phyloP scores from a whole-genome alignment of 2,329 filamentous ascomycete species.

The Aspergillus phoenicis region DNA sequence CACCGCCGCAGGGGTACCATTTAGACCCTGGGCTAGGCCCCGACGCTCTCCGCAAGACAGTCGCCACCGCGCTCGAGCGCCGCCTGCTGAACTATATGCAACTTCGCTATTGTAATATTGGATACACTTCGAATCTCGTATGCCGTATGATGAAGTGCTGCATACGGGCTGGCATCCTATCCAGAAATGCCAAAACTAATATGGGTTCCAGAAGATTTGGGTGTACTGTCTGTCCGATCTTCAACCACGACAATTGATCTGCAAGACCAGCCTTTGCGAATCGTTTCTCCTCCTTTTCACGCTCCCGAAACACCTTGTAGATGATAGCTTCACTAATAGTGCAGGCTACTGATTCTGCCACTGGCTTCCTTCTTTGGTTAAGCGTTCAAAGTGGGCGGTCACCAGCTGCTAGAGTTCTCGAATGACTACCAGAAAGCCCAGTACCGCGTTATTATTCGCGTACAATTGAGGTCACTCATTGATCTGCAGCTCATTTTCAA shows the following conservation, averaged over 20 bases:
- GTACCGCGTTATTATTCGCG: slow-evolving; percentile 13
- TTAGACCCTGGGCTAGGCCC: background rate
- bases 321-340: background rate
- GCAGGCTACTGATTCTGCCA: slow-evolving; percentile 42
- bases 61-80: background rate
- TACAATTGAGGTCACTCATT: background rate
- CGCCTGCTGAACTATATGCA: background rate
- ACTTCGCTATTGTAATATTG: background rate
- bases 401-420: slow-evolving; percentile 18
- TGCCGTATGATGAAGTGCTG: background rate
- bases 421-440: slow-evolving; percentile 28
- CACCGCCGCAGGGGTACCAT: background rate
- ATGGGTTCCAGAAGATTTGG: no score
- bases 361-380: slow-evolving; percentile 10
- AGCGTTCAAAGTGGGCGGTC: slow-evolving; percentile 16
- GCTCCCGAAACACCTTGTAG: background rate
- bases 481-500: background rate
- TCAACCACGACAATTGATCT: slow-evolving; percentile 30
- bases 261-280: slow-evolving; percentile 14
- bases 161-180: background rate
- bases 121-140: background rate
- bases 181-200: no score
- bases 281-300: slow-evolving; percentile 23
- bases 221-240: slow-evolving; percentile 32
- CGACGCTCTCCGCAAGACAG: background rate